Percentiles rank a stretch among this genome's conserved stretches.
These are phyloP conservation scores for Saccharomyces paradoxus DNA, from an alignment of 805 yeast species.

Conservation along the genomic window DNA sequence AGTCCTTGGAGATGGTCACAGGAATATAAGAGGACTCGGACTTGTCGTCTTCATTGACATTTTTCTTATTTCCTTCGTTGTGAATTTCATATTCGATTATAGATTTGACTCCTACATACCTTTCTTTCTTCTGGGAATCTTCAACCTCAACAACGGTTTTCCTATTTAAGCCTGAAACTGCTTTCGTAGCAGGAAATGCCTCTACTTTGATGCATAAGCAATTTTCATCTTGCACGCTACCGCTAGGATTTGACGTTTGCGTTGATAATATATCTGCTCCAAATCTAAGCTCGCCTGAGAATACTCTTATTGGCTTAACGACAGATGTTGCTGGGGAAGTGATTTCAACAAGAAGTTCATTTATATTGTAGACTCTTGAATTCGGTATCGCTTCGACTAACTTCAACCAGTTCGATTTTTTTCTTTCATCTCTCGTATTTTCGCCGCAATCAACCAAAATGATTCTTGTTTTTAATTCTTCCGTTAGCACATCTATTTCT, in stretches of 20 bases:
- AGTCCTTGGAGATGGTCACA: conserved; percentile 32
- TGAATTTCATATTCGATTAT: conserved; percentile 20
- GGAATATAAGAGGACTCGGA: conserved; percentile 15
- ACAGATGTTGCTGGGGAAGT: conserved; percentile 10
- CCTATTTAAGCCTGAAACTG: conserved; percentile 17
- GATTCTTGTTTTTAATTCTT: conserved; percentile 18
- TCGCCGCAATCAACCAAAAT: conserved; percentile 18
- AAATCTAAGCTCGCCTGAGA: conserved; percentile 24
- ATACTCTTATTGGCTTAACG: conserved; percentile 26
- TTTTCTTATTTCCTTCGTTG: conserved; percentile 12
- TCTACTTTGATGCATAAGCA: conserved; percentile 43
- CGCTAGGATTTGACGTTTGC: not conserved
- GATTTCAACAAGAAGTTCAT: conserved; percentile 14
- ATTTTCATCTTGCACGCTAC: conserved; percentile 20
- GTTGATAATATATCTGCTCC: conserved; percentile 15
- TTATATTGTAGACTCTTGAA: conserved; percentile 11
- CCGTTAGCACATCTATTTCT: conserved; percentile 17
- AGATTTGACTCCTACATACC: conserved; percentile 13
- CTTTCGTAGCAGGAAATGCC: conserved; percentile 46
- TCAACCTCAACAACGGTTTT: conserved; percentile 17
- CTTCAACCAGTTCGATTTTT: conserved; percentile 14
- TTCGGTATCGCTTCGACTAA: conserved; percentile 13
- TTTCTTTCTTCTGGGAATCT: conserved; percentile 3
- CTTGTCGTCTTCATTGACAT: conserved; percentile 16
- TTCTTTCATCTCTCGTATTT: not conserved